Base-by-base conservation (phyloP, 2,329 filamentous ascomycete genomes). In the Thelonectria blattea region DNA sequence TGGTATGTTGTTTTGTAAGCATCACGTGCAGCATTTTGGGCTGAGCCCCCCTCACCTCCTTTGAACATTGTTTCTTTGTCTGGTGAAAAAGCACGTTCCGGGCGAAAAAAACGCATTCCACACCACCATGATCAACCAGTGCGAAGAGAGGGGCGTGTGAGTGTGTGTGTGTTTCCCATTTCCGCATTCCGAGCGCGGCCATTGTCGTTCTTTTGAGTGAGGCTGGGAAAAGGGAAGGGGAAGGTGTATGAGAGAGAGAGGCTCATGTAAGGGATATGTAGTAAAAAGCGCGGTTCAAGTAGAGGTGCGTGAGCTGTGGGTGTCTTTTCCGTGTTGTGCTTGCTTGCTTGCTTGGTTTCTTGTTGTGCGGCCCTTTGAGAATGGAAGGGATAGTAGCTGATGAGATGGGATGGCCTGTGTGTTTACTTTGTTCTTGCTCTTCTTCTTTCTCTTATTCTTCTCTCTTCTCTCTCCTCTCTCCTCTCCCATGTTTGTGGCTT, bases 51-150 rank as follows among this genome's bases (percentile, higher is more conserved):
- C 34, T 64, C 65, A n/a, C 58, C 62, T 64, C 64, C 67, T 69
- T 70, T 69, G 65, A 61, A 63, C 62, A 69, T 74, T 71, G 72
- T 71, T 72, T 37, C 34, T 72, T 74, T 77, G 75, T 77, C n/a
- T n/a, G n/a, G n/a, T n/a, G n/a, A n/a, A n/a, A n/a, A 68, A 34
- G 58, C 50, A 24, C 22, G 22, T 24, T 24, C 22, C 22, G 22
- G 22, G 3, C 22, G 22, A 3, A 24, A 24, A 62, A 56, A 65
- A n/a, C 20, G 58, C 74, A 76, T 76, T 76, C 74, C 74, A 10
- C 22, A 75, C 65, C 62, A 55, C 49, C 59, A 60, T 24, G 32
- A 49, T n/a, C n/a, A n/a, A n/a, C n/a, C 52, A 30, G 61, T 10
- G 27, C 22, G 22, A 24, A 30, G 27, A 30, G 27, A n/a, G 27